A percentile compares a stretch with the other conserved stretches of the same genome.
phyloP scores from a whole-genome alignment of 176 grass and related monocot species.

The Musa itinerans region DNA sequence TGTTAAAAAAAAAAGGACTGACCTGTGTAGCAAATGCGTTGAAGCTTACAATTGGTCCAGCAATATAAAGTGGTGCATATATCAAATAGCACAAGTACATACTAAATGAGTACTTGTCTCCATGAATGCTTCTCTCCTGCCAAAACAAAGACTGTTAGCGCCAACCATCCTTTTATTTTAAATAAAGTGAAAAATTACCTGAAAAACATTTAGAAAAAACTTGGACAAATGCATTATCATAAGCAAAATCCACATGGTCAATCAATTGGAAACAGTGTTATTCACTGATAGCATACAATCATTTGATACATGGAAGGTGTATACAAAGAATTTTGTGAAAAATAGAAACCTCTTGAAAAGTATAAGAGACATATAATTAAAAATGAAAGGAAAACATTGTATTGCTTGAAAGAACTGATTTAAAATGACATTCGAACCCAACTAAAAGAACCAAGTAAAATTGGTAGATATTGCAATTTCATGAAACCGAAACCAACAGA shows the following conservation, averaged over 20 bases:
- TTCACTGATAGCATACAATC: no score
- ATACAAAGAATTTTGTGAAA: not conserved
- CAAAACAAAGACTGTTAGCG: not conserved
- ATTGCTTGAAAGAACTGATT: no score
- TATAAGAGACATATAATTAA: not conserved
- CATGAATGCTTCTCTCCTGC: conserved; percentile 61
- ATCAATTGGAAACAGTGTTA: not conserved
- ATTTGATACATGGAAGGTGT: not conserved
- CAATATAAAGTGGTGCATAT: conserved; percentile 90
- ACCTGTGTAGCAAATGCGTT: conserved; percentile 95
- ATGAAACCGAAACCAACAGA: no score
- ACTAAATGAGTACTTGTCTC: conserved; percentile 70
- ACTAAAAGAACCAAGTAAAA: no score
- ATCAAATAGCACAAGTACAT: conserved; percentile 87
- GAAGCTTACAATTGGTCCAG: conserved; percentile 83
- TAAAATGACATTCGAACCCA: no score
- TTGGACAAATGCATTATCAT: not conserved
- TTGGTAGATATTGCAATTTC: no score
- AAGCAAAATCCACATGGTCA: not conserved
- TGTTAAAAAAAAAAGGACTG: conserved; percentile 9
- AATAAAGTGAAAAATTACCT: not conserved
- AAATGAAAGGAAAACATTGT: no score
- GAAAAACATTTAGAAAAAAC: not conserved
- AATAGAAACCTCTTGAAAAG: not conserved
- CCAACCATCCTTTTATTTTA: no score